Evolutionary conservation across 257 asterid genomes (phyloP).

Genomic region (Sherardia arvensis): DNA sequence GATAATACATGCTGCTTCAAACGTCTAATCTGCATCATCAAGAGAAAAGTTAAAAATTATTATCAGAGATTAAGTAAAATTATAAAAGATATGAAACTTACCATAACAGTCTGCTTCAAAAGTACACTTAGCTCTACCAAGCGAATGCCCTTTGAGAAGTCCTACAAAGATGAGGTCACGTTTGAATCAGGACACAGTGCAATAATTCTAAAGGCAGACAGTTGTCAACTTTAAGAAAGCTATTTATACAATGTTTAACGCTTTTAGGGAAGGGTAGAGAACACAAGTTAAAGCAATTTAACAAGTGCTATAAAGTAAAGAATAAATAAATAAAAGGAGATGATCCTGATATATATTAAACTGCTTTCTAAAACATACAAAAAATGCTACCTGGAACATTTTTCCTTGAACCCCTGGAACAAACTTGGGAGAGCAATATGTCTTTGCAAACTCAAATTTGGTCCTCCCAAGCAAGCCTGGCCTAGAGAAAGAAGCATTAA

Average conservation of each 20-base stretch:
- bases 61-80: not conserved
- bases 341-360: too few relatives aligned
- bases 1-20: slow-evolving; percentile 80
- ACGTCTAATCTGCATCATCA: slow-evolving; percentile 68
- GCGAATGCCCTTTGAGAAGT: slow-evolving; percentile 85
- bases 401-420: slow-evolving; percentile 56
- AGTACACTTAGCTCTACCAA: slow-evolving; percentile 81
- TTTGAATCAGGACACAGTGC: not conserved
- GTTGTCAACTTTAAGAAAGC: not conserved
- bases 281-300: not conserved
- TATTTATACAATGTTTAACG: not conserved
- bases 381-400: slow-evolving; percentile 49
- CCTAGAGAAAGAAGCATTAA: slow-evolving; percentile 42
- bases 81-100: slow-evolving; percentile 17
- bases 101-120: slow-evolving; percentile 91
- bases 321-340: not conserved
- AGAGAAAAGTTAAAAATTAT: slow-evolving; percentile 9
- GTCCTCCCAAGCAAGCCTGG: slow-evolving; percentile 90
- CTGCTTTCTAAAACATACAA: not conserved
- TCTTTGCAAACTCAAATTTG: slow-evolving; percentile 78
- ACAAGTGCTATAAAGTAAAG: not conserved
- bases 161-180: slow-evolving; percentile 40
- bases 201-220: not conserved
- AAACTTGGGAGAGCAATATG: slow-evolving; percentile 62
- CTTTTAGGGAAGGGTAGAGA: not conserved